These are phyloP conservation scores for Naegleria gruberi DNA, from an alignment of 208 protist genomes.

Conservation along the genomic window DNA sequence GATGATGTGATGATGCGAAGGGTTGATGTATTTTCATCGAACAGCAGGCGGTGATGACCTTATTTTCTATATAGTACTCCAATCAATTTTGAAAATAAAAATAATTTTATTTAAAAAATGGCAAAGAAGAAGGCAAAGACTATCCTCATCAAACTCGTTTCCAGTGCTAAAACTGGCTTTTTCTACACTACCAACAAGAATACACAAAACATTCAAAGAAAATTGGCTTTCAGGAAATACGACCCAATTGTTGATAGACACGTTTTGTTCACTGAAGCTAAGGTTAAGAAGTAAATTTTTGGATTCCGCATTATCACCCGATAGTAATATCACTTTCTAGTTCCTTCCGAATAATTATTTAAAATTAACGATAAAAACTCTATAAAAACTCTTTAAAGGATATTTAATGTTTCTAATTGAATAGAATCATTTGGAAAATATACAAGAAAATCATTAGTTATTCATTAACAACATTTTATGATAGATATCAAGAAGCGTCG, in stretches of 20 bases:
- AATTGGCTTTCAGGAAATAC: constrained; percentile 22
- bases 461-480: no score
- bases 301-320: no score
- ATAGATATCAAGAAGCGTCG: no score
- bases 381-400: no score
- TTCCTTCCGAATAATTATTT: no score
- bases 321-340: no score
- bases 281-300: constrained; percentile 10
- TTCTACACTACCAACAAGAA: constrained; percentile 25
- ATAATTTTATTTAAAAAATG: not conserved
- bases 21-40: no score
- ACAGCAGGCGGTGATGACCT: not conserved
- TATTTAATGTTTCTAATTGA: no score
- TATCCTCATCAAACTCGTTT: constrained; percentile 15
- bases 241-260: constrained; percentile 24
- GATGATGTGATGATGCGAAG: no score
- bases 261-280: constrained; percentile 22
- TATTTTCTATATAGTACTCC: not conserved
- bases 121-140: constrained; percentile 17
- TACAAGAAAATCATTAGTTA: no score
- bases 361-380: no score
- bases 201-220: constrained; percentile 15
- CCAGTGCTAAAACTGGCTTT: constrained; percentile 13
- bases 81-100: not conserved
- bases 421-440: no score